These are phyloP conservation scores for Primulina huaijiensis DNA, from an alignment of 257 asterid genomes.

Conservation along the genomic window DNA sequence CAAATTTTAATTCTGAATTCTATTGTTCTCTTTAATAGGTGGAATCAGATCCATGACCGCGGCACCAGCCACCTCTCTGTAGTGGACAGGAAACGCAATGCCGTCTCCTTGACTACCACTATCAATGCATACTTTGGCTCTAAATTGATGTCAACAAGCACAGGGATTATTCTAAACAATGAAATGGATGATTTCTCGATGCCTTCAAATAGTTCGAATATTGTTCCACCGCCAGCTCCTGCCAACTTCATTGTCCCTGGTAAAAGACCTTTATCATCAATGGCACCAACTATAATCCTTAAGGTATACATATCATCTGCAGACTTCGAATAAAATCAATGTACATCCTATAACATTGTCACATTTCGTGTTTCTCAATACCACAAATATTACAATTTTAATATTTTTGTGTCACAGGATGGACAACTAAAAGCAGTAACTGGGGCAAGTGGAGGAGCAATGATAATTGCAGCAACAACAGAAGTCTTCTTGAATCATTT, in stretches of 20 bases:
- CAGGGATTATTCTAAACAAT: slow-evolving; percentile 75
- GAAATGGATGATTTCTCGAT: slow-evolving; percentile 80
- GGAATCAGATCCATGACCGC: slow-evolving; percentile 59
- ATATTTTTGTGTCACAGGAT: slow-evolving; percentile 27
- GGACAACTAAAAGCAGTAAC: slow-evolving; percentile 48
- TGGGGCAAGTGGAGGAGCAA: slow-evolving; percentile 70
- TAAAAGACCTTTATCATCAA: slow-evolving; percentile 72
- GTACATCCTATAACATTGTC: background rate
- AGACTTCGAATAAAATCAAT: background rate
- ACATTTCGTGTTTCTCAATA: background rate
- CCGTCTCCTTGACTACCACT: slow-evolving; percentile 68
- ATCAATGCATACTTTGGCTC: slow-evolving; percentile 56
- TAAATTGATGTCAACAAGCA: slow-evolving; percentile 43
- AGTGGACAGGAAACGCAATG: slow-evolving; percentile 57
- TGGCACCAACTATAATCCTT: slow-evolving; percentile 63
- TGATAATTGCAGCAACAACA: slow-evolving; percentile 44
- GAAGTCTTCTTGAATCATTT: slow-evolving; percentile 59
- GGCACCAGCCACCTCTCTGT: slow-evolving; percentile 74
- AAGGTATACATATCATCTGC: slow-evolving; percentile 37
- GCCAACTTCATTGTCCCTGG: slow-evolving; percentile 57
- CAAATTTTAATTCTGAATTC: background rate
- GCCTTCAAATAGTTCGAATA: slow-evolving; percentile 30
- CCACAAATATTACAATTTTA: background rate
- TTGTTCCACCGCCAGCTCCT: slow-evolving; percentile 51
- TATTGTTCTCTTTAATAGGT: slow-evolving; percentile 32